Evolutionary conservation across 2,329 filamentous ascomycete species (phyloP), one percentile per base, ranked within the genome.

Genomic region (Nakataea oryzae): DNA sequence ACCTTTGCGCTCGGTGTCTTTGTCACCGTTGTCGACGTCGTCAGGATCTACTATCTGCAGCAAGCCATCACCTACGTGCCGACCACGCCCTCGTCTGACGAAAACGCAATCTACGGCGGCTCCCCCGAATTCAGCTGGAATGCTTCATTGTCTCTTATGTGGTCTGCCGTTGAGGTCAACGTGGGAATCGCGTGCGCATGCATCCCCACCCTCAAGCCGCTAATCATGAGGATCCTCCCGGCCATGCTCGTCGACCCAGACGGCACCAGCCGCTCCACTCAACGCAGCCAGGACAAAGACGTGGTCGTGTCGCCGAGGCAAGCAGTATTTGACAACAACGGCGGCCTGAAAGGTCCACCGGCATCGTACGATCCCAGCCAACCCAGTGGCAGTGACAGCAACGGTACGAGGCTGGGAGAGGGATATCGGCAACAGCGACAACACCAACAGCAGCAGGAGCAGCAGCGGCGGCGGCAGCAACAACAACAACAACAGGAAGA

Each of bases 161-260:
- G 93, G 93, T 93, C 90, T 21, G 89, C 88, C 14, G 86, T 97
- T 61, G 93, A 97, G 73, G 91, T 96, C 70, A 95, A 96, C 66
- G 80, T 96, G 1, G 93, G 91, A 24, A 92, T 97, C 67, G 88
- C 92, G 66, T 96, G 91, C 70, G 93, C 89, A 55, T 96, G 92
- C 69, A 89, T 97, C n/a, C 93, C 93, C 11, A 93, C 89, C 0
- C 77, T 97, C 65, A 97, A 97, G 71, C 93, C 93, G 1, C 78
- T 97, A 8, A 86, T 93, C 62, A 84, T 90, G 66, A 80, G 80
- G 63, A 78, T 86, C 61, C 73, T 86, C n/a, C 83, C 83, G 2
- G 73, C 77, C 26, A 82, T 85, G 75, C 70, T 86, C 12, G 72
- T 83, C 65, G 81, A 84, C 62, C 79, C 79, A 0, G 71, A 82